A percentile compares a stretch with the other conserved stretches of the same genome.
These are phyloP conservation scores for Alliaria petiolata DNA, from an alignment of 345 rosid species.

Conservation along the genomic window DNA sequence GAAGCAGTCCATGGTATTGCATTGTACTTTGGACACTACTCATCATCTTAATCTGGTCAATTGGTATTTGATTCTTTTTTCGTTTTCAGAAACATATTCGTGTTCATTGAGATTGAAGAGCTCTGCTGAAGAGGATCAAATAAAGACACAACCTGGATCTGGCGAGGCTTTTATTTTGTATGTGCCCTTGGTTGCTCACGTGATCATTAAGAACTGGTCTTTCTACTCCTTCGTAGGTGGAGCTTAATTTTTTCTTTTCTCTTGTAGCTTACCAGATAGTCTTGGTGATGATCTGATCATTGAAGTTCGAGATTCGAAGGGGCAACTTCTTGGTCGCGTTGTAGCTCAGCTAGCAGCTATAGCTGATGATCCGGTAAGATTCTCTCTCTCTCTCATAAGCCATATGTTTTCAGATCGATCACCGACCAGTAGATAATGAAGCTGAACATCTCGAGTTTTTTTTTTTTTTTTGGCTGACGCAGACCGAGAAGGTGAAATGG, in stretches of 20 bases:
- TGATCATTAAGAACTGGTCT: not conserved
- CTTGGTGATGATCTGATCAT: constrained; percentile 80
- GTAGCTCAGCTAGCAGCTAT: constrained; percentile 78
- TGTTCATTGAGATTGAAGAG: constrained; percentile 77
- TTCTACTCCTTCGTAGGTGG: not conserved
- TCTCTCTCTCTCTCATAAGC: constrained; percentile 2
- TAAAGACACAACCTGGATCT: constrained; percentile 82
- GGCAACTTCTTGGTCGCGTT: constrained; percentile 73
- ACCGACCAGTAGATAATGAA: not conserved
- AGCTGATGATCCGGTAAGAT: constrained; percentile 69
- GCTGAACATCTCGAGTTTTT: constrained; percentile 8
- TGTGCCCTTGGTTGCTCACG: constrained; percentile 27
- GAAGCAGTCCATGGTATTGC: constrained; percentile 75
- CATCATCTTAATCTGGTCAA: not conserved
- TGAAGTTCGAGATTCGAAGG: constrained; percentile 83
- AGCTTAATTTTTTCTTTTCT: constrained; percentile 14
- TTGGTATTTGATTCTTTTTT: not conserved
- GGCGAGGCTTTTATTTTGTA: constrained; percentile 86
- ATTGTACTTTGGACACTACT: constrained; percentile 9
- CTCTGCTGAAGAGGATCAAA: constrained; percentile 71
- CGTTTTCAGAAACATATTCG: constrained; percentile 66
- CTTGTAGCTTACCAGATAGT: constrained; percentile 84
- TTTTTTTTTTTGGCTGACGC: constrained; percentile 23
- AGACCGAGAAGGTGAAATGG: constrained; percentile 88
- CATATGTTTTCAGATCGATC: constrained; percentile 3